Percentiles rank a stretch among this genome's conserved stretches.
Conservation (phyloP, 441 rosid genomes). For the Gossypium gossypioides region DNA sequence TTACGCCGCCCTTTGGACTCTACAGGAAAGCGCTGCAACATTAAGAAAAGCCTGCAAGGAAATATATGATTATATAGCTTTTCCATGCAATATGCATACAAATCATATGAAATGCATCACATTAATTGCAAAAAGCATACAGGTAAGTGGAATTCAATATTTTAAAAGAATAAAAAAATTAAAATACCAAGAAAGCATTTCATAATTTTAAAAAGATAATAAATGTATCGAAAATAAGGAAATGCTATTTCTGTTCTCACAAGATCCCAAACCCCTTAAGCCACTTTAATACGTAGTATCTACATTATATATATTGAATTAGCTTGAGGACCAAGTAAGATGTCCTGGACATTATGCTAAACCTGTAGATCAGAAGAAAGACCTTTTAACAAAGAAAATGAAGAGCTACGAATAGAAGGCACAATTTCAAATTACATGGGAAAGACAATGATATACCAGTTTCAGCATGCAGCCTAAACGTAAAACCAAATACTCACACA, state of each 20-base stretch:
- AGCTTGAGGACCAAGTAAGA: constrained; percentile 1
- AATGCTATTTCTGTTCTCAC: neutral
- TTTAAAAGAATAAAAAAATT: neutral
- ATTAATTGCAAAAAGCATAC: neutral
- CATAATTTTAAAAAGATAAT: neutral
- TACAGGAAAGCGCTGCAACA: constrained; percentile 91
- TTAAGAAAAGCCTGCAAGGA: constrained; percentile 65
- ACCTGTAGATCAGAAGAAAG: neutral
- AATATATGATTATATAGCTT: neutral
- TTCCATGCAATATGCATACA: neutral
- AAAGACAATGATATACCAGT: neutral
- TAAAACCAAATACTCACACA: neutral
- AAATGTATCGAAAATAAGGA: neutral
- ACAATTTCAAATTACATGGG: neutral
- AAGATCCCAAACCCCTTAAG: neutral
- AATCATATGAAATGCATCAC: neutral
- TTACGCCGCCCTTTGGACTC: constrained; percentile 90
- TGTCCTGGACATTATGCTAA: neutral
- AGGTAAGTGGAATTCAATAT: neutral
- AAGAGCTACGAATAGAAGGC: neutral
- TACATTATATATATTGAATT: neutral
- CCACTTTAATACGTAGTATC: neutral
- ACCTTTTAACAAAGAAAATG: neutral
- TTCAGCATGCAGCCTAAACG: neutral
- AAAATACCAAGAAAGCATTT: neutral